Conservation (phyloP, 176 grass and related monocot species). For the Hsuehochloa calcarea region DNA sequence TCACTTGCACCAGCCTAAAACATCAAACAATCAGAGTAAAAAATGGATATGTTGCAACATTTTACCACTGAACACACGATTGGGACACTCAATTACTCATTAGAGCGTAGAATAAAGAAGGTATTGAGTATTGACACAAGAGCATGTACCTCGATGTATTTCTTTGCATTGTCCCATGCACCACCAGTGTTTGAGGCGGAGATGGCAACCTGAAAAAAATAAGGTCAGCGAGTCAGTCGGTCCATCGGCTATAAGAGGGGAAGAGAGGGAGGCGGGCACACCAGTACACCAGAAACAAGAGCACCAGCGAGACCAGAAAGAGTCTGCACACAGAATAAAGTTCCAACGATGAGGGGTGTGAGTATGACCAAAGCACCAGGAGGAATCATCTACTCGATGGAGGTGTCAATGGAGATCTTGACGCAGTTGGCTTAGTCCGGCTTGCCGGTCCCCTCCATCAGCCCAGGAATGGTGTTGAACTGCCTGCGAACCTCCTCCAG, state of each 20-base stretch:
- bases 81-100: not conserved
- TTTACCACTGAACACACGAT: not conserved
- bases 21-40: not conserved
- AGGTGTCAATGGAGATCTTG: constrained; percentile 56
- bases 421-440: constrained; percentile 51
- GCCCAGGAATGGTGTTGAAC: constrained; percentile 44
- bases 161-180: too few relatives aligned
- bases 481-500: constrained; percentile 55
- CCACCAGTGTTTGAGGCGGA: constrained; percentile 53
- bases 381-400: constrained; percentile 50
- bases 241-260: not conserved
- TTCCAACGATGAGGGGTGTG: constrained; percentile 47
- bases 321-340: constrained; percentile 51
- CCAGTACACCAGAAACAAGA: constrained; percentile 46
- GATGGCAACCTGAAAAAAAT: constrained; percentile 41
- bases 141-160: constrained; percentile 49
- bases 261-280: not conserved
- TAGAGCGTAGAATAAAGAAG: too few relatives aligned
- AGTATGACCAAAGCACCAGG: constrained; percentile 57
- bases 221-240: not conserved
- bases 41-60: not conserved
- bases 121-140: not conserved
- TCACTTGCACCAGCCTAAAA: constrained; percentile 44
- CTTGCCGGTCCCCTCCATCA: constrained; percentile 41
- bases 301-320: constrained; percentile 49